These are phyloP conservation scores for Ceratocystis papillata DNA, from an alignment of 2,329 filamentous ascomycete species.

Conservation along the genomic window DNA sequence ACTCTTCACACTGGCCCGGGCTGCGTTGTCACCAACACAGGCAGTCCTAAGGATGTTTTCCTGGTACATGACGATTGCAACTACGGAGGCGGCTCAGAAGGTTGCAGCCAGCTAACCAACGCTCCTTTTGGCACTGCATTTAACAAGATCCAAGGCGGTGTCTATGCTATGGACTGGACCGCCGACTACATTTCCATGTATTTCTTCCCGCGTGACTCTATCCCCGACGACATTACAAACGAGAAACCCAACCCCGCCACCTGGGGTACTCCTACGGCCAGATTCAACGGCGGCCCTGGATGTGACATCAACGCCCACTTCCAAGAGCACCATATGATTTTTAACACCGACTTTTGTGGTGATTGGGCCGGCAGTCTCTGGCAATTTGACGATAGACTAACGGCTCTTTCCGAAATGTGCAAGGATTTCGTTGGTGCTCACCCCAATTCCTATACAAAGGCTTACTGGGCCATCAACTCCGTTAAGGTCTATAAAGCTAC, in stretches of 20 bases:
- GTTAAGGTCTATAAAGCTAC: constrained; percentile 47
- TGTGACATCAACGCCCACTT: too few relatives aligned
- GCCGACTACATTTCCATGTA: constrained; percentile 60
- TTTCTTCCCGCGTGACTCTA: constrained; percentile 61
- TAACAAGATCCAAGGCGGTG: constrained; percentile 57
- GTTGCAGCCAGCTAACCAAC: constrained; percentile 47
- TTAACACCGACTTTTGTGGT: too few relatives aligned
- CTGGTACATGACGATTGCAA: constrained; percentile 48
- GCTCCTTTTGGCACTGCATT: constrained; percentile 57
- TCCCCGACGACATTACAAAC: constrained; percentile 51
- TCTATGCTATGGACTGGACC: constrained; percentile 71
- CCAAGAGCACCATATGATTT: too few relatives aligned
- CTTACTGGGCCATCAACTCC: constrained; percentile 68
- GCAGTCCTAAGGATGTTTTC: constrained; percentile 37
- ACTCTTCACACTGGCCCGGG: constrained; percentile 57
- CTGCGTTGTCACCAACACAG: constrained; percentile 48
- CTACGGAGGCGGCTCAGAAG: constrained; percentile 40
- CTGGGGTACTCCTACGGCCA: constrained; percentile 56
- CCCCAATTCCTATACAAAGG: constrained; percentile 56
- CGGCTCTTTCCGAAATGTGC: constrained; percentile 56
- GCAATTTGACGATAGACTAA: constrained; percentile 46
- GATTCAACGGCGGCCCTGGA: too few relatives aligned
- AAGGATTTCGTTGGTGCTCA: constrained; percentile 48
- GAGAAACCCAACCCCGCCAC: constrained; percentile 46
- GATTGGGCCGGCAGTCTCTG: constrained; percentile 37